Percentiles rank a stretch among this genome's conserved stretches.
Conservation (phyloP, 2,329 filamentous ascomycete genomes). For the Sporothrix phasma region DNA sequence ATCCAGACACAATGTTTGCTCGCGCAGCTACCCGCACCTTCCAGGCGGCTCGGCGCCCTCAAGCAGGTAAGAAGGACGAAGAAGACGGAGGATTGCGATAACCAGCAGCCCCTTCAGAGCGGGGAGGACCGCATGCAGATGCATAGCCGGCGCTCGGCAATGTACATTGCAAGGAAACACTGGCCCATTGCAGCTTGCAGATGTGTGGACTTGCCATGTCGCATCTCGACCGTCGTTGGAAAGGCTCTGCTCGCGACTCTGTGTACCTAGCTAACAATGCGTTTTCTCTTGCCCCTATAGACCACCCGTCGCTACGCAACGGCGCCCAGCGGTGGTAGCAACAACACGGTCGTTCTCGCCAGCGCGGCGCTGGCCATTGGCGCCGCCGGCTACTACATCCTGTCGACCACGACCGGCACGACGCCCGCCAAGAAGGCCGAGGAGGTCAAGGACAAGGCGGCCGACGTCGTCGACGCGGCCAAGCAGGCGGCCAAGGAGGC, state of each 20-base stretch:
- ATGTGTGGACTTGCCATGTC: too few relatives aligned
- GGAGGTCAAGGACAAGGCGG: slow-evolving; percentile 43
- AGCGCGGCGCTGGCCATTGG: slow-evolving; percentile 47
- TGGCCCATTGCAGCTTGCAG: not conserved
- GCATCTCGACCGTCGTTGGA: not conserved
- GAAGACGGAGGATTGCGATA: not conserved
- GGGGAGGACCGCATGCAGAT: not conserved
- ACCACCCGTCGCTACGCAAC: slow-evolving; percentile 60
- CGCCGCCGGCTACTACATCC: slow-evolving; percentile 47
- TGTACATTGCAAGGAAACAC: not conserved
- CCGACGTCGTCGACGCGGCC: slow-evolving; percentile 24
- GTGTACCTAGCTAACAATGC: not conserved
- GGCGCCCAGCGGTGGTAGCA: slow-evolving; percentile 28
- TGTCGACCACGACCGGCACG: slow-evolving; percentile 29
- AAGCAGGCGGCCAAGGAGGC: slow-evolving; percentile 33
- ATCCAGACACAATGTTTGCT: slow-evolving; percentile 49
- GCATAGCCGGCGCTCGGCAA: not conserved
- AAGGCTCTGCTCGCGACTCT: not conserved
- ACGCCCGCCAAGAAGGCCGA: slow-evolving; percentile 28
- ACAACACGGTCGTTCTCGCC: slow-evolving; percentile 51
- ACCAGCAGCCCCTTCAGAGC: too few relatives aligned
- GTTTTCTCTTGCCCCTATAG: slow-evolving; percentile 31
- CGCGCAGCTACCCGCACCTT: slow-evolving; percentile 53
- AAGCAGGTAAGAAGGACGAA: slow-evolving; percentile 43
- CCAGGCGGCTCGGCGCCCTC: slow-evolving; percentile 53